phyloP scores from a whole-genome alignment of 2,329 filamentous ascomycete genomes.

The Xylaria digitata region DNA sequence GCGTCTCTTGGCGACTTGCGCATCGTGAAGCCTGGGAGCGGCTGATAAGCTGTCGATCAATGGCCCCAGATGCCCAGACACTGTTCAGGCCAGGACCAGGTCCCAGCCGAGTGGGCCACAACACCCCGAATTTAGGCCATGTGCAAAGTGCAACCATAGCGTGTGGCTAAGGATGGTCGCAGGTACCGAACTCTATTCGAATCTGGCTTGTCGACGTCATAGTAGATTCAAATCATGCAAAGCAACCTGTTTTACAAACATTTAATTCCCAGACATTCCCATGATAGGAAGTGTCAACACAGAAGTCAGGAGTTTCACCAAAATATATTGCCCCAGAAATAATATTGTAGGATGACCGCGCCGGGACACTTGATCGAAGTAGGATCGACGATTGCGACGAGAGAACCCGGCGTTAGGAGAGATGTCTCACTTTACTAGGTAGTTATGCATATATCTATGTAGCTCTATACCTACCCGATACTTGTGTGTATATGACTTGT shows the following conservation, averaged over 20 bases:
- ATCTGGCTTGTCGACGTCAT: constrained; percentile 25
- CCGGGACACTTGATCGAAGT: constrained; percentile 21
- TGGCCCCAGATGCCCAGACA: not conserved
- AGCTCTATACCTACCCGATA: too few species aligned
- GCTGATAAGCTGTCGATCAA: constrained; percentile 23
- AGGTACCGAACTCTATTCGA: constrained; percentile 16
- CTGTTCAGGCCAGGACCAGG: constrained; percentile 5
- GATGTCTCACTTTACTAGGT: too few species aligned
- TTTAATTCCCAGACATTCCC: not conserved
- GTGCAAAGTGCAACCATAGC: constrained; percentile 6
- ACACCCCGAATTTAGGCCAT: constrained; percentile 13
- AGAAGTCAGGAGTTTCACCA: constrained; percentile 26
- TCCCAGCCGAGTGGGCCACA: constrained; percentile 22
- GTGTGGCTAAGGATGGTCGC: constrained; percentile 6
- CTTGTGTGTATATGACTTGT: not conserved
- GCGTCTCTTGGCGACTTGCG: constrained; percentile 18
- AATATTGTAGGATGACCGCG: constrained; percentile 21
- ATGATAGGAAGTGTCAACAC: constrained; percentile 5
- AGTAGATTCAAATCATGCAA: constrained; percentile 14
- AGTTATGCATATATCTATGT: too few species aligned
- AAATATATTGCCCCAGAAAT: constrained; percentile 14
- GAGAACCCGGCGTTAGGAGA: too few species aligned
- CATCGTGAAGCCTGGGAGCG: constrained; percentile 5
- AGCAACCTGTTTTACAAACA: constrained; percentile 2
- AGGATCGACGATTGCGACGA: constrained; percentile 24